A percentile compares a stretch with the other conserved stretches of the same genome.
These are phyloP conservation scores for Castanopsis chinensis DNA, from an alignment of 306 rosid species.

Conservation along the genomic window DNA sequence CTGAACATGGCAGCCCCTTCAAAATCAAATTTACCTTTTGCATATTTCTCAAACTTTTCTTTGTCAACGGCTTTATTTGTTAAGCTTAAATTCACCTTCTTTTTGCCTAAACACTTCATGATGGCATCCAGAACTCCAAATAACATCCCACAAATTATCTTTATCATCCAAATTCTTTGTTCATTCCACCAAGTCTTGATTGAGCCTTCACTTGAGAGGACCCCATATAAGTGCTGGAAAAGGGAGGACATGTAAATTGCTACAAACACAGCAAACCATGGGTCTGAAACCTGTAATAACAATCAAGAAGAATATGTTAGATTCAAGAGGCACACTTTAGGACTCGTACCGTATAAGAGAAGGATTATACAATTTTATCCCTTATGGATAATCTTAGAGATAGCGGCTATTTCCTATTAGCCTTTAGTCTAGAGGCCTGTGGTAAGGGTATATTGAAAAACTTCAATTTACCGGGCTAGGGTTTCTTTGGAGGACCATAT, in stretches of 20 bases:
- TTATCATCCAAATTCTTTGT: conserved; percentile 45
- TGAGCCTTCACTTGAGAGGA: conserved; percentile 35
- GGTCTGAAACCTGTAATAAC: conserved; percentile 30
- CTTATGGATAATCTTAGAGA: no score
- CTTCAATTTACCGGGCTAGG: no score
- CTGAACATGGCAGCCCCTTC: conserved; percentile 48
- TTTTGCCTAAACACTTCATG: conserved; percentile 30
- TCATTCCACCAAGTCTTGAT: conserved; percentile 51
- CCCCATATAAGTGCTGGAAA: conserved; percentile 40
- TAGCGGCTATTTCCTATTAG: no score
- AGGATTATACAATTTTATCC: no score
- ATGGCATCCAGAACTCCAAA: conserved; percentile 28
- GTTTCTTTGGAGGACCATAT: no score
- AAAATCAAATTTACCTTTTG: conserved; percentile 45
- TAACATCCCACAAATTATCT: conserved; percentile 21
- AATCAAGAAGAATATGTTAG: neutral
- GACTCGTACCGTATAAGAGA: no score
- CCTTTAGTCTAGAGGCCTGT: no score
- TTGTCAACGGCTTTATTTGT: conserved; percentile 46
- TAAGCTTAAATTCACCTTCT: conserved; percentile 27
- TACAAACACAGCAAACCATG: conserved; percentile 48
- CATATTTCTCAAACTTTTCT: conserved; percentile 43
- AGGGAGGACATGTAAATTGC: conserved; percentile 28
- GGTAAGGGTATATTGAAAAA: no score
- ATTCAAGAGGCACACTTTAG: no score